Percentiles rank a stretch among this genome's conserved stretches.
Conservation (phyloP, 2,329 filamentous ascomycete genomes). For the Colletotrichum sp. region DNA sequence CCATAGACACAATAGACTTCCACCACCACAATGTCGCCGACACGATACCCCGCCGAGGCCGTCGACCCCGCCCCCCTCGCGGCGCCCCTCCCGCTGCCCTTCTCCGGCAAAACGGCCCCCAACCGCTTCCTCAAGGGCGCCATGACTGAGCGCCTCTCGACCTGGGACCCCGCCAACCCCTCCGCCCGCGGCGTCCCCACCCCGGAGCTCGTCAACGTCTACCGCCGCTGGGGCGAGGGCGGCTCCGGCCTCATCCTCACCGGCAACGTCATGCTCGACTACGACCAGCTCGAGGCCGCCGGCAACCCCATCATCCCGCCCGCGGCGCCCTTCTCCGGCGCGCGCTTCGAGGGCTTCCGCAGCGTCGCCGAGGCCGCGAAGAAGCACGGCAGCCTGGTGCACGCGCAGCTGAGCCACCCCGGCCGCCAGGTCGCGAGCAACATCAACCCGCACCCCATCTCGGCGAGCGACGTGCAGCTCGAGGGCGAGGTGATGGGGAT, state of each 20-base stretch:
- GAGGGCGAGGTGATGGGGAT: conserved; percentile 46
- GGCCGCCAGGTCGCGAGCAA: conserved; percentile 54
- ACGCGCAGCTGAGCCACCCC: conserved; percentile 68
- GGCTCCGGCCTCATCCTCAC: conserved; percentile 58
- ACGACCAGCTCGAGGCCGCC: conserved; percentile 58
- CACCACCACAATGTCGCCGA: neutral
- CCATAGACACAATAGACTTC: neutral
- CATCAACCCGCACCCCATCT: conserved; percentile 41
- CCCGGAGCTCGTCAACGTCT: conserved; percentile 53
- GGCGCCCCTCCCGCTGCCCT: conserved; percentile 52
- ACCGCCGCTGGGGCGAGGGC: conserved; percentile 63
- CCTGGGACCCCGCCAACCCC: conserved; percentile 60
- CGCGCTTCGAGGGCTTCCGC: conserved; percentile 62
- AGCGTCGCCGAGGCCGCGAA: conserved; percentile 51
- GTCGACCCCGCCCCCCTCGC: conserved; percentile 34
- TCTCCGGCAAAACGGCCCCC: conserved; percentile 59
- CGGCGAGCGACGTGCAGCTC: conserved; percentile 44
- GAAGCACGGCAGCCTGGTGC: conserved; percentile 57
- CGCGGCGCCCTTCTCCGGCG: conserved; percentile 54
- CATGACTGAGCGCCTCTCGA: conserved; percentile 70
- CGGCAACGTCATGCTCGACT: conserved; percentile 67
- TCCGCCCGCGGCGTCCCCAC: conserved; percentile 52
- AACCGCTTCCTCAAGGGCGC: conserved; percentile 72
- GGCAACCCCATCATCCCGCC: conserved; percentile 63
- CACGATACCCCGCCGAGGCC: neutral